Evolutionary conservation across 768 basidiomycete genomes (phyloP), one percentile per base, ranked within the genome.

Genomic region (Cubamyces lactineus): DNA sequence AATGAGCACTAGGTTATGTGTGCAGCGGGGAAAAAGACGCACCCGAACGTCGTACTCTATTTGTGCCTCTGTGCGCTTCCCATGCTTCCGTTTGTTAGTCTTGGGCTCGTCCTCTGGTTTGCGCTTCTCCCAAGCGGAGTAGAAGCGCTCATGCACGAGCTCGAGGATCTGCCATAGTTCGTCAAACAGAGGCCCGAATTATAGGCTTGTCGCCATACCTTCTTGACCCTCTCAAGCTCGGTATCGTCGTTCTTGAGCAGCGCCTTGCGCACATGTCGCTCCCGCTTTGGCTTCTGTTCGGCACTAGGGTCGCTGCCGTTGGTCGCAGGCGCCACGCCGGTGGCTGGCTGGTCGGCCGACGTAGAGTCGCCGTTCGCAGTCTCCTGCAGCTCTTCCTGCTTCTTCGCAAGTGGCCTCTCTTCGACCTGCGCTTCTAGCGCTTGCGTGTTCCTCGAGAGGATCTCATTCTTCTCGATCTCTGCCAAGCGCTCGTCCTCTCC

Each of bases 241-340:
- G 73, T 70, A 71, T 98, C 96, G 63, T 96, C 86, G 61, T 94
- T 92, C 76, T 89, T 95, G 52, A 98, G 75, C 34, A 98, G 73
- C 0, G 94, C 91, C 71, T 89, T 92, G 59, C 82, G 83, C 17
- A 77, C 77, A 24, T 70, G 70, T 66, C 83, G 84, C 59, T 84
- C 83, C 63, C 63, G 68, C 57, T 41, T 53, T 43, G 16, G 48
- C 26, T 43, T 52, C 42, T 47, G 53, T 24, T 50, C 60, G 3
- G 61, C 26, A 17, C 47, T n/a, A 17, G 42, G 23, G 24, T 34
- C 24, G 6, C 34, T 34, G 1, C 61, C 55, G 48, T 57, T 56
- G 41, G 57, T 40, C n/a, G 61, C 41, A 1, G 49, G 39, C 23
- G 13, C 55, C 34, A 34, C 28, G 8, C 17, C 43, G 43, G 58